Evolutionary conservation across 116 monocot genomes (phyloP).

Genomic region (Trichopus zeylanicus): DNA sequence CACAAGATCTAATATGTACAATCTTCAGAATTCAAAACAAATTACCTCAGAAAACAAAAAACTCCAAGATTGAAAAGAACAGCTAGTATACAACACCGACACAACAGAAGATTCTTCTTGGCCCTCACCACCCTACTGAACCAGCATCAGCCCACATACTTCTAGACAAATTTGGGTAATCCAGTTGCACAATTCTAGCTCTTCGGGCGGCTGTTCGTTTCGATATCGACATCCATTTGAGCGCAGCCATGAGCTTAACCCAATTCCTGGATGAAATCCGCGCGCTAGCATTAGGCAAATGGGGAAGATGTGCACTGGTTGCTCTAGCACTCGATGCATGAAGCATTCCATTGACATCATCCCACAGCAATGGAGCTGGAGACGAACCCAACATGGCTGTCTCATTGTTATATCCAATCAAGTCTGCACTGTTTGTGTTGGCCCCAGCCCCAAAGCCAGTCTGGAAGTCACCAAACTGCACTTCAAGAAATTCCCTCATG

Average conservation of each 20-base stretch:
- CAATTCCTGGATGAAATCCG: conserved; percentile 16
- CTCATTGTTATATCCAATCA: conserved; percentile 4
- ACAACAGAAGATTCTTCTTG: not conserved
- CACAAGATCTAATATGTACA: too few relatives aligned
- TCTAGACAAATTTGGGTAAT: conserved; percentile 1
- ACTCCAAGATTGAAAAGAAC: too few relatives aligned
- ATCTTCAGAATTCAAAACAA: too few relatives aligned
- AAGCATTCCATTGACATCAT: conserved; percentile 11
- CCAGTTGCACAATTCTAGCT: not conserved
- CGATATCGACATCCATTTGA: conserved; percentile 25
- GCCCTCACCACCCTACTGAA: not conserved
- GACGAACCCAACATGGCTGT: not conserved
- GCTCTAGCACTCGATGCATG: not conserved
- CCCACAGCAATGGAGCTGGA: not conserved
- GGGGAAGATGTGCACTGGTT: not conserved
- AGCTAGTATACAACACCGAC: too few relatives aligned
- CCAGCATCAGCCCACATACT: not conserved
- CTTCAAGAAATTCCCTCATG: conserved; percentile 14
- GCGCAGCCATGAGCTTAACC: conserved; percentile 29
- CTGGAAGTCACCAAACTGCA: conserved; percentile 1
- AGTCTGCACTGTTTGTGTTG: conserved; percentile 2
- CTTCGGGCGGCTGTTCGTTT: conserved; percentile 11
- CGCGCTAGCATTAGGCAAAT: not conserved
- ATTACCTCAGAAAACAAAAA: too few relatives aligned
- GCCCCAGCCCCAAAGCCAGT: too few relatives aligned